phyloP scores from a whole-genome alignment of 106 monocot genomes.

The Acorus gramineus region DNA sequence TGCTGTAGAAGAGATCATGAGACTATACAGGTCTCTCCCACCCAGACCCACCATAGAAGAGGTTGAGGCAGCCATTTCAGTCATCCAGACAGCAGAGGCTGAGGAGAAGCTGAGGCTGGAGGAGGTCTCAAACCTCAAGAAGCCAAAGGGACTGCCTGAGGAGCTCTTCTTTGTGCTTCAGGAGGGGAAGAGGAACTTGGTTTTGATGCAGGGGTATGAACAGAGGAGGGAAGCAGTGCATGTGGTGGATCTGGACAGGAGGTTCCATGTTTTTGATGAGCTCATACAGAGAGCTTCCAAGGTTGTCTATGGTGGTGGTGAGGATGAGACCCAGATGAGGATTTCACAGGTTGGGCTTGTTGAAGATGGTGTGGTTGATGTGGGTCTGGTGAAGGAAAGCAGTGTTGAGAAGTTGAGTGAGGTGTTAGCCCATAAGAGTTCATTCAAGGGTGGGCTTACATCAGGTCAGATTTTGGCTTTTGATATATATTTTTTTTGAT shows the following conservation, averaged over 20 bases:
- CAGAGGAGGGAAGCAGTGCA: constrained; percentile 52
- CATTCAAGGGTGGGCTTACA: constrained; percentile 24
- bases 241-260: constrained; percentile 47
- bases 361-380: not conserved
- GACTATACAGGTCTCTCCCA: constrained; percentile 62
- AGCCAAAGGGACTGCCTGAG: constrained; percentile 42
- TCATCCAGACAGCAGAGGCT: constrained; percentile 29
- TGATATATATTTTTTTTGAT: not conserved
- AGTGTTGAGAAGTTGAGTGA: constrained; percentile 15
- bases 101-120: constrained; percentile 50
- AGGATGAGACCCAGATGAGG: constrained; percentile 2
- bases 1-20: constrained; percentile 65
- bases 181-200: constrained; percentile 49
- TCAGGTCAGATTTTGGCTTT: constrained; percentile 17
- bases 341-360: not conserved
- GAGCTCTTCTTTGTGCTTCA: constrained; percentile 59
- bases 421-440: not conserved
- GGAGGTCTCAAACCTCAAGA: constrained; percentile 24
- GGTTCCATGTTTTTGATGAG: constrained; percentile 46
- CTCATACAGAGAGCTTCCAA: constrained; percentile 67
- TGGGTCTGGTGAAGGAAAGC: constrained; percentile 4
- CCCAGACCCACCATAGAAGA: constrained; percentile 60
- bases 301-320: constrained; percentile 18
- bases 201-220: constrained; percentile 40
- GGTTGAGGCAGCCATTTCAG: constrained; percentile 58